phyloP scores from a whole-genome alignment of 345 rosid species.

The Melastoma malabathricum region DNA sequence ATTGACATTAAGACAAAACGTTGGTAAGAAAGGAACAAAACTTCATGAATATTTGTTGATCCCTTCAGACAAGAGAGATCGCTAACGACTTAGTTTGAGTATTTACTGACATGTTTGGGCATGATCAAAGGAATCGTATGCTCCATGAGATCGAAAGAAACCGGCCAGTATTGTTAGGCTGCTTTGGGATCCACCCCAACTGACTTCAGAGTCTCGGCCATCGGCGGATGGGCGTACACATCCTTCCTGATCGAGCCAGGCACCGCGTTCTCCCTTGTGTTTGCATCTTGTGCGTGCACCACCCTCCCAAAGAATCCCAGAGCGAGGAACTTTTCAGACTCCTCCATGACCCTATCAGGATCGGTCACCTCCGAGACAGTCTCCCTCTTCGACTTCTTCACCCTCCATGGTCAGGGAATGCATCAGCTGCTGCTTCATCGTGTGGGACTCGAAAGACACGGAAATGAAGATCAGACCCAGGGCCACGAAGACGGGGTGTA shows the following conservation, averaged over 20 bases:
- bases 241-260: constrained; percentile 11
- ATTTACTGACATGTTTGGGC: no score
- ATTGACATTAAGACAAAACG: no score
- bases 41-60: no score
- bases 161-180: no score
- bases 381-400: constrained; percentile 58
- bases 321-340: constrained; percentile 28
- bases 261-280: constrained; percentile 6
- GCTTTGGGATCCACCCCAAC: constrained; percentile 40
- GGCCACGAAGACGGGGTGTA: constrained; percentile 32
- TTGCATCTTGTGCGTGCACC: constrained; percentile 33
- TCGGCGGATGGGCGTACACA: constrained; percentile 13
- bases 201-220: constrained; percentile 34
- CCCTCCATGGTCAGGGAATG: constrained; percentile 45
- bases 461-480: constrained; percentile 36
- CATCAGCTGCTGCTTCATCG: constrained; percentile 42
- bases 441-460: constrained; percentile 39
- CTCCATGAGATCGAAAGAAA: no score
- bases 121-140: no score
- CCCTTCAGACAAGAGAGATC: no score
- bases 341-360: constrained; percentile 50
- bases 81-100: no score
- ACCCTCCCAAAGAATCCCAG: constrained; percentile 58
- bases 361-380: constrained; percentile 51
- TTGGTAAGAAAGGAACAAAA: no score